Evolutionary conservation across 345 rosid genomes (phyloP), one percentile per base, ranked within the genome.

Genomic region (Linum usitatissimum): DNA sequence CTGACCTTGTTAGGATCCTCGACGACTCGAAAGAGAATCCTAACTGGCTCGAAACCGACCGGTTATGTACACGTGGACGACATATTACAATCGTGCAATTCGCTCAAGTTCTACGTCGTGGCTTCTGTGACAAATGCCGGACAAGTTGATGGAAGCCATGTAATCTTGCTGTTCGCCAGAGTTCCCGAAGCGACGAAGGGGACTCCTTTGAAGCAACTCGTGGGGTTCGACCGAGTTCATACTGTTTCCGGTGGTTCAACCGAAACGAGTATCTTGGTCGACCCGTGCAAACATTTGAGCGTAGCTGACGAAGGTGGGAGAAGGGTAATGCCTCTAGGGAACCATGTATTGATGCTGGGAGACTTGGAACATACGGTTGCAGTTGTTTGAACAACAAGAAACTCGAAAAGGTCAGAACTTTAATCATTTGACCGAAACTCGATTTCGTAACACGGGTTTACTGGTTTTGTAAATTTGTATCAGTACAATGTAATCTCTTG

Each of bases 151-250:
- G 98, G 96, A 30, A 81, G 87, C 70, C 86, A 92, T 63, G 94
- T 84, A 3, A 66, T 89, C 62, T 71, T 89, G 86, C 58, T 92
- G 77, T 89, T 78, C 59, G 72, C 83, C 0, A 75, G 77, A 75
- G 71, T 78, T 53, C 91, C 97, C 1, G 67, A 21, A 61, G 66
- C 77, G 60, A 49, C 73, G 5, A 21, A 34, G 2, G 88, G 91
- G 53, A 71, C 79, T 58, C 93, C 95, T 1, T 72, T 69, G 74
- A 85, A 74, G 61, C 97, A 89, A 61, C 80, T 87, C 62, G 74
- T 92, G 13, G 98, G 90, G 39, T 92, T 84, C 42, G 87, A 87
- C 7, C 80, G 97, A 0, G 84, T 92, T 56, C 83, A 83, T 69
- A 81, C 85, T 10, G 23, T 65, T 42, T 77, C 85, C 0, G 49